A percentile compares a stretch with the other conserved stretches of the same genome.
Evolutionary conservation across 2,329 filamentous ascomycete species (phyloP).

Genomic region (Trichoderma afroharzianum): DNA sequence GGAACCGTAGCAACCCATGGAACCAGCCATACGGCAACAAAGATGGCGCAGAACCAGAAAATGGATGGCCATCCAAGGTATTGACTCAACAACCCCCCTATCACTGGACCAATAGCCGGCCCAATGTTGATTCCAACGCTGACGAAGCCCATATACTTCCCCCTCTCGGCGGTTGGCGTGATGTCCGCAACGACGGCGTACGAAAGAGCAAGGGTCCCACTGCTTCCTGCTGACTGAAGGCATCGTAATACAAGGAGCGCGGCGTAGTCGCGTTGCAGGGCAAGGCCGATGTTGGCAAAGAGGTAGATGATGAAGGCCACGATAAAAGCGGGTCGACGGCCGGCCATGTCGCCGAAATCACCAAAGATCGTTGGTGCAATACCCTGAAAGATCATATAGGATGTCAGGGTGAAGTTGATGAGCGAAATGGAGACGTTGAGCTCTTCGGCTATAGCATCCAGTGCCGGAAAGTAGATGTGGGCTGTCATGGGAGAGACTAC

Average conservation of each 20-base stretch:
- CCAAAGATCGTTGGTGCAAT: constrained; percentile 59
- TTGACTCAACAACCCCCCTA: constrained; percentile 61
- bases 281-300: constrained; percentile 56
- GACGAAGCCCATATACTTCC: constrained; percentile 69
- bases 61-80: constrained; percentile 65
- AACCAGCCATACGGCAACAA: constrained; percentile 47
- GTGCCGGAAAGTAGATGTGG: constrained; percentile 52
- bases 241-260: constrained; percentile 59
- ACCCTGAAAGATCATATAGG: constrained; percentile 62
- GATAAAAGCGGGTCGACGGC: constrained; percentile 59
- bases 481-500: constrained; percentile 57
- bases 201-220: constrained; percentile 66
- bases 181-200: constrained; percentile 72
- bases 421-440: constrained; percentile 37
- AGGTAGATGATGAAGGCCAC: constrained; percentile 56
- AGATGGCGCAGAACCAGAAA: constrained; percentile 66
- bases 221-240: constrained; percentile 62
- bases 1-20: constrained; percentile 56
- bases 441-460: constrained; percentile 39
- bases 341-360: constrained; percentile 58
- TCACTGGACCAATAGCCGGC: constrained; percentile 53
- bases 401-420: constrained; percentile 52
- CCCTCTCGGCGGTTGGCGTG: constrained; percentile 64
- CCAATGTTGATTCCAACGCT: constrained; percentile 56
- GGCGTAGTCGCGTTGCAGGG: constrained; percentile 53